phyloP scores from a whole-genome alignment of 805 yeast species.

The Ogataea degrootiae region DNA sequence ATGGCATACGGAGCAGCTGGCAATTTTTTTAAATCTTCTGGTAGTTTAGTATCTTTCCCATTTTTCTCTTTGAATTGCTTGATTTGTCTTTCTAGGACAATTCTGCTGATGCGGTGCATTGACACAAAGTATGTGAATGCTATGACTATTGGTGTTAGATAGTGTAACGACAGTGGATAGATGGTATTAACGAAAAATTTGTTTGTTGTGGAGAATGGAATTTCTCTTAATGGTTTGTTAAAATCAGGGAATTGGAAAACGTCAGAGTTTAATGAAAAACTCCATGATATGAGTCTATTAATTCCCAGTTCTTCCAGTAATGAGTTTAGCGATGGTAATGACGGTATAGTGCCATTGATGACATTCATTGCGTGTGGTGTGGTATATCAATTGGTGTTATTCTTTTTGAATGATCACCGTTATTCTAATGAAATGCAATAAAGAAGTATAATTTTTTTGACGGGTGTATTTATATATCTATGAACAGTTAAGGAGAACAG shows the following conservation, averaged over 20 bases:
- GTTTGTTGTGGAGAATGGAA: slow-evolving; percentile 21
- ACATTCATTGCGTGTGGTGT: no score
- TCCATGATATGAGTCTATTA: slow-evolving; percentile 19
- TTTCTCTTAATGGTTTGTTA: slow-evolving; percentile 20
- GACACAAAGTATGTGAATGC: slow-evolving; percentile 53
- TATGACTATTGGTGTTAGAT: slow-evolving; percentile 50
- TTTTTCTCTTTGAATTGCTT: slow-evolving; percentile 25
- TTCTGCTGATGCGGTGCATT: slow-evolving; percentile 51
- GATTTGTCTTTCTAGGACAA: slow-evolving; percentile 43
- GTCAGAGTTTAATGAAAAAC: slow-evolving; percentile 19
- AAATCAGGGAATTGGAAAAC: slow-evolving; percentile 26
- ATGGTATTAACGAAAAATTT: slow-evolving; percentile 26
- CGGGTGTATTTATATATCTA: no score
- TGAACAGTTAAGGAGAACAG: no score
- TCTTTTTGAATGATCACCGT: no score
- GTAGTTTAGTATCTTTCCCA: slow-evolving; percentile 20
- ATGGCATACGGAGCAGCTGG: slow-evolving; percentile 52
- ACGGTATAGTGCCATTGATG: no score
- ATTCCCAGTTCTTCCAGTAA: neutral
- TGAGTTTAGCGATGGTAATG: no score
- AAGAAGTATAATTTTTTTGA: no score
- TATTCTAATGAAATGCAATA: no score
- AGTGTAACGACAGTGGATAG: slow-evolving; percentile 41
- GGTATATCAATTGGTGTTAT: no score
- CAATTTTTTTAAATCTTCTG: slow-evolving; percentile 30